phyloP scores from a whole-genome alignment of 352 stramenopile species.

The Thraustochytrium striatum region DNA sequence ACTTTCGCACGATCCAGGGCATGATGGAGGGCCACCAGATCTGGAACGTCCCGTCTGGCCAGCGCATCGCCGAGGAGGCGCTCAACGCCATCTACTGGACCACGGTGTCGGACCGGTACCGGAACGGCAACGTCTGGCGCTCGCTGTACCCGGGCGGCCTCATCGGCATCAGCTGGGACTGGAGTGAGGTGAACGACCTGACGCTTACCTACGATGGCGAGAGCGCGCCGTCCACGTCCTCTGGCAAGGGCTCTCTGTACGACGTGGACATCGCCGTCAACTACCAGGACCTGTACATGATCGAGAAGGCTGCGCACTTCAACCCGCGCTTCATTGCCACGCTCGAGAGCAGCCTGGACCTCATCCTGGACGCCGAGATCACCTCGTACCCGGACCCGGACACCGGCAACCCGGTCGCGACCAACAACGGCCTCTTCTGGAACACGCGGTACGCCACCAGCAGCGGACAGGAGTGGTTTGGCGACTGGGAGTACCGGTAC shows the following conservation, averaged over 20 bases:
- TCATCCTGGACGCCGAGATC: not conserved
- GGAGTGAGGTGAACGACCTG: not conserved
- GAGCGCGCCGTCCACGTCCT: too few species aligned
- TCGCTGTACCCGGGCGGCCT: not conserved
- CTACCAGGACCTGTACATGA: not conserved
- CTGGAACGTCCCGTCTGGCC: too few species aligned
- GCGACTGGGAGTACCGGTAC: not conserved
- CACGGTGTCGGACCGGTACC: not conserved
- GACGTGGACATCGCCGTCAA: not conserved
- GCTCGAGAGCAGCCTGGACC: not conserved
- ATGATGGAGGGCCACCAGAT: not conserved
- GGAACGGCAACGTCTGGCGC: not conserved
- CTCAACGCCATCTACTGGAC: not conserved
- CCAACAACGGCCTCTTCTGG: not conserved
- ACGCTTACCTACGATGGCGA: too few species aligned
- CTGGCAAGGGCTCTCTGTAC: not conserved
- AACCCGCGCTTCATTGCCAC: not conserved
- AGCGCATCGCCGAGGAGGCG: not conserved
- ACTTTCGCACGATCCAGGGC: not conserved
- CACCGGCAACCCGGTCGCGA: too few species aligned
- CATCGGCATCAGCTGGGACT: not conserved
- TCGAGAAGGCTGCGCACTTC: not conserved
- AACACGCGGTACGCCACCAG: not conserved
- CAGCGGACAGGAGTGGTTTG: not conserved
- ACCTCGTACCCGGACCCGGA: too few species aligned